Percentiles rank a stretch among this genome's conserved stretches.
These are phyloP conservation scores for Raddia distichophylla DNA, from an alignment of 176 grass and related monocot genomes.

Conservation along the genomic window DNA sequence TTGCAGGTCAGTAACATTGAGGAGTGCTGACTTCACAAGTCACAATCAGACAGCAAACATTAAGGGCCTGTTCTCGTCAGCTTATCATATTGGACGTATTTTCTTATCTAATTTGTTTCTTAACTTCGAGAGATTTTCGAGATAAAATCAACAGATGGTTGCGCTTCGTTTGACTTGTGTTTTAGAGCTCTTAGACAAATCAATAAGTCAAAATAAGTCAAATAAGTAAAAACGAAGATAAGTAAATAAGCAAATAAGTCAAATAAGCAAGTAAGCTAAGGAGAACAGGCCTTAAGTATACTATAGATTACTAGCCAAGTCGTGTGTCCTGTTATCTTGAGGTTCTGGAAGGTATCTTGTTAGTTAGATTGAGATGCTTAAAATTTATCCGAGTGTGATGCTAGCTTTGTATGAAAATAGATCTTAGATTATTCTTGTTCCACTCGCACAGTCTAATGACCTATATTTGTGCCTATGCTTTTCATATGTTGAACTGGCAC, in stretches of 20 bases:
- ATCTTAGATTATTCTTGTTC: neutral
- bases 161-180: too few relatives aligned
- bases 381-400: neutral
- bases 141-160: too few relatives aligned
- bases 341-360: neutral
- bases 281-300: neutral
- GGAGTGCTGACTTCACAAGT: neutral
- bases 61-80: too few relatives aligned
- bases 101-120: too few relatives aligned
- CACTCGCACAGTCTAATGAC: neutral
- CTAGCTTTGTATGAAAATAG: neutral
- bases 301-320: slow-evolving; percentile 10
- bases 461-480: neutral
- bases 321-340: slow-evolving; percentile 15
- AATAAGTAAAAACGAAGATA: too few relatives aligned
- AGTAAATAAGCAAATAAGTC: too few relatives aligned
- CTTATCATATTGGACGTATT: too few relatives aligned
- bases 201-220: too few relatives aligned
- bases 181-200: too few relatives aligned
- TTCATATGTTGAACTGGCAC: neutral
- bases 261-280: too few relatives aligned
- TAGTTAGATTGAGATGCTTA: neutral
- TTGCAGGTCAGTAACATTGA: slow-evolving; percentile 5
- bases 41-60: neutral
- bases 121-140: too few relatives aligned